A percentile compares a stretch with the other conserved stretches of the same genome.
phyloP scores from a whole-genome alignment of 495 filamentous ascomycete species.

The Neurospora sp. region DNA sequence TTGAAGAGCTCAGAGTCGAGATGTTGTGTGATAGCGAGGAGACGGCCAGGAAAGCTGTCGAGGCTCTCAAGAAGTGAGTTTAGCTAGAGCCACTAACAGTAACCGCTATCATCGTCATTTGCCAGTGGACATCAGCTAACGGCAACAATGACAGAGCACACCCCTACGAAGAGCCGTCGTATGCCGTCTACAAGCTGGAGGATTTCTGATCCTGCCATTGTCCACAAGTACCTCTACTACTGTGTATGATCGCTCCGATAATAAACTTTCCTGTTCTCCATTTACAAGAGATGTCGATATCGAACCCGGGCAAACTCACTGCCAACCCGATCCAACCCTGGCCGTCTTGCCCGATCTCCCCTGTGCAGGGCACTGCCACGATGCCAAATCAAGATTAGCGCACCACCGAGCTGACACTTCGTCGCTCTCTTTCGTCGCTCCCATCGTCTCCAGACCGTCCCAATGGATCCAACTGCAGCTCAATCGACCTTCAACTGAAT shows the following conservation, averaged over 20 bases:
- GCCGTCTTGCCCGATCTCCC: no score
- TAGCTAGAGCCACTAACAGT: not conserved
- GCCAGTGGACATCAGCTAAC: not conserved
- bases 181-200: constrained; percentile 66
- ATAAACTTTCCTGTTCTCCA: not conserved
- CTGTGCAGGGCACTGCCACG: not conserved
- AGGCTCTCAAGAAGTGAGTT: constrained; percentile 52
- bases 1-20: constrained; percentile 45
- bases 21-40: constrained; percentile 40
- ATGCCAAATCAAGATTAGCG: not conserved
- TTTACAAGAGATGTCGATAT: not conserved
- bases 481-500: not conserved
- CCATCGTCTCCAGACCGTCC: not conserved
- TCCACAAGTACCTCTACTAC: not conserved
- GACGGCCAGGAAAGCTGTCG: constrained; percentile 35
- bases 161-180: constrained; percentile 70
- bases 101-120: not conserved
- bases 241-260: not conserved
- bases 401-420: not conserved
- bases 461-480: not conserved
- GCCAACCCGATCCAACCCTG: not conserved
- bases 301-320: not conserved
- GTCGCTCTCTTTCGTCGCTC: not conserved
- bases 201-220: constrained; percentile 40
- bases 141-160: constrained; percentile 42